A percentile compares a stretch with the other conserved stretches of the same genome.
Conservation (phyloP, 352 stramenopile genomes). For the Phytophthora pluvialis region DNA sequence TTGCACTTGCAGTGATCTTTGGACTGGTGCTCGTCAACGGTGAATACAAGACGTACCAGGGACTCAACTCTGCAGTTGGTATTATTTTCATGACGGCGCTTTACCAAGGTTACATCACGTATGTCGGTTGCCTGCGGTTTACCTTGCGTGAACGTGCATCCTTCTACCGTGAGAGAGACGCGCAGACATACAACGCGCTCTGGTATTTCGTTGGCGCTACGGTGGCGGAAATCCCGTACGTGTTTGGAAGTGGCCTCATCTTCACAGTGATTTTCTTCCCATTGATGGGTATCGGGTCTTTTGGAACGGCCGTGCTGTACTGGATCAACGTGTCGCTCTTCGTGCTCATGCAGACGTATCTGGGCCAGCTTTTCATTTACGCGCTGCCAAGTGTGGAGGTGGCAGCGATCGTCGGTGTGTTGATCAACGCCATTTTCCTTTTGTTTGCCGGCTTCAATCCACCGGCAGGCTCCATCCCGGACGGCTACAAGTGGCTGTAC, state of each 20-base stretch:
- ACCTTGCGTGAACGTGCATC: slow-evolving; percentile 79
- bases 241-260: slow-evolving; percentile 36
- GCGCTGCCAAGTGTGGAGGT: slow-evolving; percentile 45
- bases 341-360: slow-evolving; percentile 47
- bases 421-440: slow-evolving; percentile 65
- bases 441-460: slow-evolving; percentile 72
- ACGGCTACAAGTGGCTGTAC: slow-evolving; percentile 58
- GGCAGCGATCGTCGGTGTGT: slow-evolving; percentile 34
- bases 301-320: slow-evolving; percentile 40
- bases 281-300: slow-evolving; percentile 39
- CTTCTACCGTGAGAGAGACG: slow-evolving; percentile 68
- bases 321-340: slow-evolving; percentile 47
- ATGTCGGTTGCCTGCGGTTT: slow-evolving; percentile 68
- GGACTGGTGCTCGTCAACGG: slow-evolving; percentile 55
- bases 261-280: slow-evolving; percentile 55
- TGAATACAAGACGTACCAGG: slow-evolving; percentile 42
- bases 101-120: slow-evolving; percentile 71
- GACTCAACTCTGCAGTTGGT: slow-evolving; percentile 50
- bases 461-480: slow-evolving; percentile 43
- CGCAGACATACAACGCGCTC: slow-evolving; percentile 76
- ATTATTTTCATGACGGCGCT: slow-evolving; percentile 80
- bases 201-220: slow-evolving; percentile 75
- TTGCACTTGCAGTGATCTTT: slow-evolving; percentile 66
- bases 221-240: slow-evolving; percentile 72
- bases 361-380: slow-evolving; percentile 44